These are phyloP conservation scores for Fusarium luffae DNA, from an alignment of 2,329 filamentous ascomycete genomes.

Conservation along the genomic window DNA sequence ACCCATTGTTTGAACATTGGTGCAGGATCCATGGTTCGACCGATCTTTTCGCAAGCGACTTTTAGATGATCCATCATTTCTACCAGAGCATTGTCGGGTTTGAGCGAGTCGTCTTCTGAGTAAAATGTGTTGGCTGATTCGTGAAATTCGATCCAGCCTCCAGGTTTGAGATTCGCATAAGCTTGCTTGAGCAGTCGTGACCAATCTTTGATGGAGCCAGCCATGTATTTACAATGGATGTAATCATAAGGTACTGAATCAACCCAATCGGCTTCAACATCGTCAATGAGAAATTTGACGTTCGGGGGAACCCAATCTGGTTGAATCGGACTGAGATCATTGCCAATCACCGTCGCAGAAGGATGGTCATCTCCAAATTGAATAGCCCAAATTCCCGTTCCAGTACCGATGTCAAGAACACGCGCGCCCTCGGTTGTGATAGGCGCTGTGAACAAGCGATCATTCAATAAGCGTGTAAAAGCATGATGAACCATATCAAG, in stretches of 20 bases:
- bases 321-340: slow-evolving; percentile 58
- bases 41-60: slow-evolving; percentile 44
- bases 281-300: slow-evolving; percentile 68
- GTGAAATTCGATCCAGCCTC: slow-evolving; percentile 60
- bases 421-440: slow-evolving; percentile 52
- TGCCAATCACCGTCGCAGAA: slow-evolving; percentile 51
- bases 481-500: slow-evolving; percentile 55
- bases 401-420: slow-evolving; percentile 59
- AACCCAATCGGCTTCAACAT: slow-evolving; percentile 67
- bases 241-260: slow-evolving; percentile 46
- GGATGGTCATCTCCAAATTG: slow-evolving; percentile 53
- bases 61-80: slow-evolving; percentile 43
- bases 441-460: slow-evolving; percentile 52
- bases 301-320: slow-evolving; percentile 65
- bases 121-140: slow-evolving; percentile 53
- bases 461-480: slow-evolving; percentile 48
- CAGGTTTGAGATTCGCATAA: slow-evolving; percentile 55
- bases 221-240: slow-evolving; percentile 52
- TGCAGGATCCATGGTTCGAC: slow-evolving; percentile 47
- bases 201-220: slow-evolving; percentile 50
- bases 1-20: slow-evolving; percentile 46
- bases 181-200: slow-evolving; percentile 41
- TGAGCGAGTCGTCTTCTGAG: slow-evolving; percentile 55
- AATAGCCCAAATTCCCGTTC: slow-evolving; percentile 62
- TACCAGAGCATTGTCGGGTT: slow-evolving; percentile 50